phyloP scores from a whole-genome alignment of 352 stramenopile species.

The Phytopythium sindhum region DNA sequence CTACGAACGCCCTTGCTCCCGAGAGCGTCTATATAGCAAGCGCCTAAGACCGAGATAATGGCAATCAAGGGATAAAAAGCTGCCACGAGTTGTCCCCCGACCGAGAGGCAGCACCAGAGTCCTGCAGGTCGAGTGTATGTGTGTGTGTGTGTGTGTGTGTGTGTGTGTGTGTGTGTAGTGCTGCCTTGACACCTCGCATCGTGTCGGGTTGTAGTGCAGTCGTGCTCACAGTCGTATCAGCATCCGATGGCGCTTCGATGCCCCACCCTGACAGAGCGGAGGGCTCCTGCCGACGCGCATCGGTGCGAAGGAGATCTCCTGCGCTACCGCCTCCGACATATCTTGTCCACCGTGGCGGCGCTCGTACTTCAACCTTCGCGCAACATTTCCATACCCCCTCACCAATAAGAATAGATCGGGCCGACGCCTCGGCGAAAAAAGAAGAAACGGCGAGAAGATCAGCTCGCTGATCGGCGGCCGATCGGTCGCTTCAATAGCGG shows the following conservation, averaged over 20 bases:
- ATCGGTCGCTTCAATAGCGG: not conserved
- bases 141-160: too few species aligned
- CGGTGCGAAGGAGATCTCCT: too few species aligned
- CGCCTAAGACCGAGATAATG: conserved; percentile 1
- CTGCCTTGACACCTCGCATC: too few species aligned
- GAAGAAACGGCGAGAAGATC: conserved; percentile 5
- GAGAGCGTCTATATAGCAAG: conserved; percentile 1
- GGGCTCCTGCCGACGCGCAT: too few species aligned
- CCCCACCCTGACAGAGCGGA: too few species aligned
- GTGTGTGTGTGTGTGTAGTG: too few species aligned
- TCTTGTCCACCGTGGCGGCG: not conserved
- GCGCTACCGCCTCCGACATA: not conserved
- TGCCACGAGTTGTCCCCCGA: not conserved
- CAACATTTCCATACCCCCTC: not conserved
- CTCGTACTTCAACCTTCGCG: conserved; percentile 6
- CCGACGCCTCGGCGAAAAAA: not conserved
- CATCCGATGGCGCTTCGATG: too few species aligned
- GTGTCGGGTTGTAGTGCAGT: too few species aligned
- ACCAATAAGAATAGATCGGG: not conserved
- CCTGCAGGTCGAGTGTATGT: too few species aligned
- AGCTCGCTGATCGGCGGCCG: not conserved
- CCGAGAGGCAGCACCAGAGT: too few species aligned
- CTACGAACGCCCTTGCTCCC: not conserved
- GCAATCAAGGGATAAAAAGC: not conserved
- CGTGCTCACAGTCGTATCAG: too few species aligned